phyloP scores from a whole-genome alignment of 139 green algal species.

The Ulvella scutata region DNA sequence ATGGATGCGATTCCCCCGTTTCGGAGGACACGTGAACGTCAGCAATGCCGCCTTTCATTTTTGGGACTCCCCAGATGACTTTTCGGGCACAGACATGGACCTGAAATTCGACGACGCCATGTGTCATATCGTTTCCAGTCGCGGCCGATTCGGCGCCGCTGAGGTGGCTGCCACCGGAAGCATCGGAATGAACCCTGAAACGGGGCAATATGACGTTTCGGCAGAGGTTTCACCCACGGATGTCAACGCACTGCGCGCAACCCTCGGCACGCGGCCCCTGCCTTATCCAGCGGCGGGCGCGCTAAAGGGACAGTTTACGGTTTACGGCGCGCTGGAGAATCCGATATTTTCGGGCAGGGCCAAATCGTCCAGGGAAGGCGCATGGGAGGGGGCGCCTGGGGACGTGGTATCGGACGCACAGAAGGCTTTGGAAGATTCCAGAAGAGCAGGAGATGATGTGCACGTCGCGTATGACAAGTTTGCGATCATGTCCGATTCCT shows the following conservation, averaged over 20 bases:
- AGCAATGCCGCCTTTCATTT: conserved; percentile 65
- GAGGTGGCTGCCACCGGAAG: conserved; percentile 46
- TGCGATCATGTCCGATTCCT: conserved; percentile 19
- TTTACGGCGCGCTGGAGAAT: conserved; percentile 73
- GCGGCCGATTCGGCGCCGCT: conserved; percentile 60
- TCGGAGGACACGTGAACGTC: conserved; percentile 43
- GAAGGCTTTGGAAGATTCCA: conserved; percentile 15
- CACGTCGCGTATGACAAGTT: conserved; percentile 64
- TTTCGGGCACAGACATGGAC: conserved; percentile 55
- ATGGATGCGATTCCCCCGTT: conserved; percentile 45
- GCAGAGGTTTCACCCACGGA: conserved; percentile 42
- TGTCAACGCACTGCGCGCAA: conserved; percentile 72
- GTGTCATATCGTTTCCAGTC: conserved; percentile 81
- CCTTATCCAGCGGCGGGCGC: conserved; percentile 58
- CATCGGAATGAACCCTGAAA: conserved; percentile 72
- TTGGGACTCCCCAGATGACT: conserved; percentile 82
- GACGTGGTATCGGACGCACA: conserved; percentile 12
- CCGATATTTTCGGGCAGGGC: conserved; percentile 62
- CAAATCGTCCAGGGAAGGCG: background rate
- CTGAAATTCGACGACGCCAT: conserved; percentile 79
- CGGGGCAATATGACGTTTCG: conserved; percentile 67
- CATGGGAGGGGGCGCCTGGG: background rate
- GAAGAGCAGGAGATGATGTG: conserved; percentile 40
- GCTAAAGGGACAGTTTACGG: conserved; percentile 67
- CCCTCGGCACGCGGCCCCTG: conserved; percentile 56